Base-by-base conservation (phyloP, 768 basidiomycete genomes). In the Tricholoma hemisulphureum region DNA sequence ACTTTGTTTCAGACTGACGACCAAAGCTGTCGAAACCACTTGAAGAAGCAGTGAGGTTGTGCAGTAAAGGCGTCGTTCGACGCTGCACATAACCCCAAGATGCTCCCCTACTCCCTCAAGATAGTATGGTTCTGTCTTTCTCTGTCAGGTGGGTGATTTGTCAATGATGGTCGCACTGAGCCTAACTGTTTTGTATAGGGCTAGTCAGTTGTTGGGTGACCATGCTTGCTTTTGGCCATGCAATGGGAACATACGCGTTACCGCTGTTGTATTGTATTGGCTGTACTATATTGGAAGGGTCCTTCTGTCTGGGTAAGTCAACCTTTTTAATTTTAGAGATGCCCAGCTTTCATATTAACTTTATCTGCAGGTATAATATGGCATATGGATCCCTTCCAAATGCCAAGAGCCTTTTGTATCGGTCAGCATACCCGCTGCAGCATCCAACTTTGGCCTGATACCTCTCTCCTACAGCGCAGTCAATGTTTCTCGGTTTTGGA, bases 351-450 rank as follows among this genome's bases (percentile, higher is more conserved):
- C 28, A 45, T 63, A 23, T 60, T 11, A 51, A 61, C 21, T 24
- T 21, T 41, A 35, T 20, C 21, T 24, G 8, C 50, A 88, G 87
- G 87, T 10, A 79, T 88, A 70, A 75, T 84, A 13, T 87, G 83
- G 77, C 68, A 71, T 51, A 88, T 89, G 87, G 74, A 84, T 61
- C 84, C 87, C 1, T 73, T 71, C 50, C 65, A 58, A 18, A 89
- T 89, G 85, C 83, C 86, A 8, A 70, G 65, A 32, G 61, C 65
- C 26, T 88, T 89, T 61, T 88, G 87, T 63, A 69, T 82, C 32
- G 75, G 85, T 84, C 62, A 59, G 79, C 68, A 51, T 45, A 3
- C 35, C 58, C 41, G 9, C 9, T 11, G 24, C 26, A 11, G 9
- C 14, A 5, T 24, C 6, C 16, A 2, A 7, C 23, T 24, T 35